Percentiles rank a stretch among this genome's conserved stretches.
These are phyloP conservation scores for Alternaria metachromatica DNA, from an alignment of 2,329 filamentous ascomycete genomes.

Conservation along the genomic window DNA sequence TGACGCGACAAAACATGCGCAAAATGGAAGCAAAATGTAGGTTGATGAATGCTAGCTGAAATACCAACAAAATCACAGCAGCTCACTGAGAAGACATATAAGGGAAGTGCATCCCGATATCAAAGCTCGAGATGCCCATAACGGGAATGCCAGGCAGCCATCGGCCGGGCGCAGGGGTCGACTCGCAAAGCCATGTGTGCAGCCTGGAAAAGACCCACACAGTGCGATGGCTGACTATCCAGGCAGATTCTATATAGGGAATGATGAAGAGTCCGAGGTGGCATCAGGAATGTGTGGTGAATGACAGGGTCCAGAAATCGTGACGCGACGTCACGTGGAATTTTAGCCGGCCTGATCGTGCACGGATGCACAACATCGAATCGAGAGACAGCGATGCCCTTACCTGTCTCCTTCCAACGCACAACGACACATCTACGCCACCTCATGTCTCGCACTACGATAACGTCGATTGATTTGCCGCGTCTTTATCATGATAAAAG, in stretches of 20 bases:
- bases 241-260: neutral
- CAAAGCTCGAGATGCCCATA: neutral
- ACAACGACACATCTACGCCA: neutral
- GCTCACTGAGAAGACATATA: neutral
- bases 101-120: neutral
- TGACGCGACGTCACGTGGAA: neutral
- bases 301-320: neutral
- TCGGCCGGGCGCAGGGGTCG: neutral
- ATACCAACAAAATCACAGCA: neutral
- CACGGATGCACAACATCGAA: neutral
- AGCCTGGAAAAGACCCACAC: neutral
- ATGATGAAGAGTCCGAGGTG: neutral
- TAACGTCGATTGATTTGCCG: too few species aligned
- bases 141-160: conserved; percentile 1
- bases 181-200: neutral
- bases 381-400: neutral
- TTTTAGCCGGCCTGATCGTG: neutral
- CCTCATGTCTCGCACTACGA: neutral
- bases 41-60: neutral
- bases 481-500: too few species aligned
- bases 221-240: neutral
- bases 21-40: neutral
- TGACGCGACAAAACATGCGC: neutral
- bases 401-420: neutral
- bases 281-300: neutral